Conservation (phyloP, 2,329 filamentous ascomycete genomes). For the Fusarium domesticum region DNA sequence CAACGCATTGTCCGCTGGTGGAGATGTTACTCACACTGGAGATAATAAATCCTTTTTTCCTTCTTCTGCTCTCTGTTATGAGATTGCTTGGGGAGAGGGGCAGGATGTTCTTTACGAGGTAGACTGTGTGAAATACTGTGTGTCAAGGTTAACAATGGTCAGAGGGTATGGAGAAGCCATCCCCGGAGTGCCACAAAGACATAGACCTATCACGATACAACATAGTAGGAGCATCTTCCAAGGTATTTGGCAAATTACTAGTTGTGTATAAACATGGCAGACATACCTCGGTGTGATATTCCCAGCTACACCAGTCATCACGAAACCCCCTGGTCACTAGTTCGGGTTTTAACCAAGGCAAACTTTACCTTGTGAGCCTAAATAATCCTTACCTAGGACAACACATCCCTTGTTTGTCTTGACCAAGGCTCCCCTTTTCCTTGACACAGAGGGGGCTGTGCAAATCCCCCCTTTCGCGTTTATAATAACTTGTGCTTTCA, state of each 20-base stretch:
- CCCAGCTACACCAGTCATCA: no score
- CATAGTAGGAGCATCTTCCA: not conserved
- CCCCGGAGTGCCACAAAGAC: not conserved
- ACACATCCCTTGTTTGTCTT: not conserved
- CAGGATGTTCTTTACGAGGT: not conserved
- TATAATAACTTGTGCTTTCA: not conserved
- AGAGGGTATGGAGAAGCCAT: not conserved
- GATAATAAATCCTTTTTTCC: not conserved
- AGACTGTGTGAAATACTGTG: conserved; percentile 22
- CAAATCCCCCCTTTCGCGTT: not conserved
- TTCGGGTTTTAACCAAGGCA: not conserved
- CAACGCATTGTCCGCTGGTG: conserved; percentile 18
- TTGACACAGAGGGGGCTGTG: not conserved
- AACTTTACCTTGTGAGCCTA: not conserved
- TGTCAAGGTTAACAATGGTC: not conserved
- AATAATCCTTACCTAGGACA: not conserved
- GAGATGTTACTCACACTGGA: conserved; percentile 5
- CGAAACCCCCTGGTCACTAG: not conserved
- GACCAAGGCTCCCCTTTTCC: not conserved
- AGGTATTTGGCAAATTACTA: no score
- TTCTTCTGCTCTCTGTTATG: not conserved
- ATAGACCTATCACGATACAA: not conserved
- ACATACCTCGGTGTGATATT: no score
- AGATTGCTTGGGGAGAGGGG: conserved; percentile 20
- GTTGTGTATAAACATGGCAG: not conserved